Base-by-base conservation (phyloP, 2,329 filamentous ascomycete species). In the Grosmannia serpens region DNA sequence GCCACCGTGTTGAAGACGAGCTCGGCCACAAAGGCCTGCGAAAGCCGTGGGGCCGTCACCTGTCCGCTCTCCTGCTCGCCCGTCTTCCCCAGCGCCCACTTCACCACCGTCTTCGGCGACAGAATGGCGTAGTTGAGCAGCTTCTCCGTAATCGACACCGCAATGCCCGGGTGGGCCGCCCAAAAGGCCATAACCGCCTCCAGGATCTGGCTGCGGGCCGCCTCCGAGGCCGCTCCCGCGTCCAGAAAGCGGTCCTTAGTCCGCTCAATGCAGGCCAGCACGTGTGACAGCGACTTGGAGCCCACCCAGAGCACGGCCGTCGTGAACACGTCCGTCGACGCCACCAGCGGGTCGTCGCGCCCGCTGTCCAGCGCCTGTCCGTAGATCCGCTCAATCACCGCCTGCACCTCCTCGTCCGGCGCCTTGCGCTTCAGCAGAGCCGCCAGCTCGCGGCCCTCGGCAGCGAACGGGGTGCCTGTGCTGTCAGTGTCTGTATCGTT, bases 41-140 rank as follows among this genome's bases (percentile, higher is more conserved):
- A 83, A 15, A 99, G 82, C 2, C 0, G 88, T 89, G 91, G 13
- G 2, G 33, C 24, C n/a, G 24, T 27, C 49, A 31, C 22, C n/a
- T n/a, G 49, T 7, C 15, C 85, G 51, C 95, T 80, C 29, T 97
- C 90, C 20, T 86, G 86, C 59, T 85, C 77, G 0, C 94, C 92
- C 8, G 86, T 90, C 38, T 97, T 79, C 65, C 24, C 78, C 15
- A 99, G 78, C 0, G 89, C 89, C 94, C 94, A 99, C 67, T 95
- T 86, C 53, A 96, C 81, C 31, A 99, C 91, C 20, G 86, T 86
- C 59, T 85, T 77, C 0, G 94, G 94, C 10, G 87, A 91, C 41
- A 99, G 79, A 65, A 99, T 96, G 17, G 89, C 91, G 75, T 96
- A 99, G 74, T 97, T 99, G 65, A 99, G 85, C 6, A 99, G 81